Conservation (phyloP, 768 basidiomycete species). For the Mycena epipterygia region DNA sequence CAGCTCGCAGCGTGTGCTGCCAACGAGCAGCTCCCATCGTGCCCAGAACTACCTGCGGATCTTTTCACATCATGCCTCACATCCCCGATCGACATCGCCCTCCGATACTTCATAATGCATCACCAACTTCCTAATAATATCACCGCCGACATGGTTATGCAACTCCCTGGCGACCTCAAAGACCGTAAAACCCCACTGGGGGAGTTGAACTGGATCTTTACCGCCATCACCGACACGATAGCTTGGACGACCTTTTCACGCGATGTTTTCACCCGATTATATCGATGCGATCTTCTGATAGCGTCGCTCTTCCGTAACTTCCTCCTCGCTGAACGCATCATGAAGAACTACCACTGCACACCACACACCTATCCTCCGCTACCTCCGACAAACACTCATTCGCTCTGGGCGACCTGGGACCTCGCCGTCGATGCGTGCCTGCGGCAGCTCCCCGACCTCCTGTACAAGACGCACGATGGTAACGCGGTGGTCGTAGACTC, state of each 20-base stretch:
- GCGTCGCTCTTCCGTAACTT: constrained; percentile 98
- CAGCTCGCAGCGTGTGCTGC: constrained; percentile 96
- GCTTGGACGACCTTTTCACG: constrained; percentile 98
- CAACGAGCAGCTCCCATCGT: constrained; percentile 92
- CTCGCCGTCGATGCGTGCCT: constrained; percentile 95
- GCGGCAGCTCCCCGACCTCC: constrained; percentile 90
- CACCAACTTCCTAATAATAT: constrained; percentile 87
- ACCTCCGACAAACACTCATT: constrained; percentile 96
- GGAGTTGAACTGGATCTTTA: constrained; percentile 99
- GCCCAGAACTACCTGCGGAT: constrained; percentile 97
- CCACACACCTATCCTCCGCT: constrained; percentile 94
- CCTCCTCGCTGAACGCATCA: constrained; percentile 95
- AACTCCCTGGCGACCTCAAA: constrained; percentile 96
- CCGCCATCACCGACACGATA: constrained; percentile 98
- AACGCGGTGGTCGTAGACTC: constrained; percentile 38
- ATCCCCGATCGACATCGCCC: constrained; percentile 97
- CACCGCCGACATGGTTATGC: constrained; percentile 91
- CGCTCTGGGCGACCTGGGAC: constrained; percentile 98
- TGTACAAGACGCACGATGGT: constrained; percentile 57
- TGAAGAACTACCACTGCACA: constrained; percentile 98
- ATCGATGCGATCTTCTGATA: constrained; percentile 95
- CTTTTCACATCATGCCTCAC: constrained; percentile 98
- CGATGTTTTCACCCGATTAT: constrained; percentile 93
- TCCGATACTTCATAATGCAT: constrained; percentile 94
- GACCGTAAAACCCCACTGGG: constrained; percentile 96